These are phyloP conservation scores for Aspergillus campestris DNA, from an alignment of 495 filamentous ascomycete genomes.

Conservation along the genomic window DNA sequence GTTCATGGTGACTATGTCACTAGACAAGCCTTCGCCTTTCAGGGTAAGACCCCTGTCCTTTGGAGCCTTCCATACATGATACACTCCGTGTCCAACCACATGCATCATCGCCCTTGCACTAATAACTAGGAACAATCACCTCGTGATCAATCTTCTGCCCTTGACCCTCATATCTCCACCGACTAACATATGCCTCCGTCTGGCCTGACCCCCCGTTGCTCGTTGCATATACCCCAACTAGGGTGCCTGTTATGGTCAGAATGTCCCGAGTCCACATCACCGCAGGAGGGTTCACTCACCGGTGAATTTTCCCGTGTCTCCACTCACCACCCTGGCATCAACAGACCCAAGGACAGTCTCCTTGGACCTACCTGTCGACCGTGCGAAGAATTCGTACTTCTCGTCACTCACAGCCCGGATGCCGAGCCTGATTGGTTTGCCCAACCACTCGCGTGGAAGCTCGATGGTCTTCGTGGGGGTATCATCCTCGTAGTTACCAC, in stretches of 20 bases:
- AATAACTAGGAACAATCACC: slow-evolving; percentile 1
- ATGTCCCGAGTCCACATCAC: background rate
- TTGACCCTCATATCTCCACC: slow-evolving; percentile 10
- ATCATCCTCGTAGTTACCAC: slow-evolving; percentile 3
- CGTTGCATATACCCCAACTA: slow-evolving; percentile 12
- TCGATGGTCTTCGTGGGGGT: background rate
- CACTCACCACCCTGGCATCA: slow-evolving; percentile 9
- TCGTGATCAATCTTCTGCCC: slow-evolving; percentile 12
- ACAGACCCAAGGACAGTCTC: slow-evolving; percentile 1
- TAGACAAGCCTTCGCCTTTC: too few species aligned
- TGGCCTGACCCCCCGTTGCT: background rate
- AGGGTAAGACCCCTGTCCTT: too few species aligned
- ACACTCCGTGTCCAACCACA: too few species aligned
- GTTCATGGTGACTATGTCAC: too few species aligned
- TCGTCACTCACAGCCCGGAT: slow-evolving; percentile 6
- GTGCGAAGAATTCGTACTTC: slow-evolving; percentile 8
- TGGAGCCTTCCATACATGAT: too few species aligned
- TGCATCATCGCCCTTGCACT: too few species aligned
- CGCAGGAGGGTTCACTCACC: slow-evolving; percentile 1
- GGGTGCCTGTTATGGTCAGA: slow-evolving; percentile 1
- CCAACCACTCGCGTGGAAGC: slow-evolving; percentile 1
- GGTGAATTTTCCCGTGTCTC: slow-evolving; percentile 11
- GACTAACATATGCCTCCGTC: slow-evolving; percentile 8
- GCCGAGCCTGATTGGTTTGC: background rate
- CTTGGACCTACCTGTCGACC: background rate